Evolutionary conservation across 768 basidiomycete genomes (phyloP).

Genomic region (Coprinopsis sp.): DNA sequence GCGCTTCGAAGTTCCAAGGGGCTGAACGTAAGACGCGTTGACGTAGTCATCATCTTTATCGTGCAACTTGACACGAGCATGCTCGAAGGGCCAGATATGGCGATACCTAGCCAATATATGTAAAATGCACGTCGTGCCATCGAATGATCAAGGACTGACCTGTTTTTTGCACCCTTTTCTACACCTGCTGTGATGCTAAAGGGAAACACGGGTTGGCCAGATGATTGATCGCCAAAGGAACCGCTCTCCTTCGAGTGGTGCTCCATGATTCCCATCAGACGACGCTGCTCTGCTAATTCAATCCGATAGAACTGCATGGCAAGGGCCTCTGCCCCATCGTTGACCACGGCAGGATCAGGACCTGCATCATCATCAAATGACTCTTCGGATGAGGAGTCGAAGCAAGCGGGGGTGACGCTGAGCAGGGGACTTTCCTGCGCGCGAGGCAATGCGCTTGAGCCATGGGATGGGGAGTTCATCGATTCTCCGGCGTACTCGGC

Average conservation of each 20-base stretch:
- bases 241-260: constrained; percentile 72
- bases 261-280: constrained; percentile 88
- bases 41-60: constrained; percentile 74
- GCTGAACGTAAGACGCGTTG: constrained; percentile 92
- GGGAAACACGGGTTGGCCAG: constrained; percentile 47
- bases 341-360: constrained; percentile 35
- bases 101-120: constrained; percentile 57
- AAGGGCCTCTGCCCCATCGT: constrained; percentile 72
- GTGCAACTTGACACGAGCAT: constrained; percentile 79
- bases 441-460: constrained; percentile 66
- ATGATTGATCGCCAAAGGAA: constrained; percentile 12
- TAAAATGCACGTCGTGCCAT: constrained; percentile 2
- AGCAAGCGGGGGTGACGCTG: constrained; percentile 13
- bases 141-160: constrained; percentile 41
- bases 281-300: constrained; percentile 84
- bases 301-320: constrained; percentile 93
- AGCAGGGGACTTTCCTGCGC: constrained; percentile 32
- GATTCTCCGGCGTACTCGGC: constrained; percentile 51
- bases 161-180: constrained; percentile 91
- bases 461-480: constrained; percentile 75
- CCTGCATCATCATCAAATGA: constrained; percentile 27
- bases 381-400: constrained; percentile 24
- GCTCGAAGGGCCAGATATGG: constrained; percentile 97
- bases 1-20: constrained; percentile 70
- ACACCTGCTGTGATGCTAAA: constrained; percentile 95